These are phyloP conservation scores for Aspergillus sparsus DNA, from an alignment of 495 filamentous ascomycete genomes.

Conservation along the genomic window DNA sequence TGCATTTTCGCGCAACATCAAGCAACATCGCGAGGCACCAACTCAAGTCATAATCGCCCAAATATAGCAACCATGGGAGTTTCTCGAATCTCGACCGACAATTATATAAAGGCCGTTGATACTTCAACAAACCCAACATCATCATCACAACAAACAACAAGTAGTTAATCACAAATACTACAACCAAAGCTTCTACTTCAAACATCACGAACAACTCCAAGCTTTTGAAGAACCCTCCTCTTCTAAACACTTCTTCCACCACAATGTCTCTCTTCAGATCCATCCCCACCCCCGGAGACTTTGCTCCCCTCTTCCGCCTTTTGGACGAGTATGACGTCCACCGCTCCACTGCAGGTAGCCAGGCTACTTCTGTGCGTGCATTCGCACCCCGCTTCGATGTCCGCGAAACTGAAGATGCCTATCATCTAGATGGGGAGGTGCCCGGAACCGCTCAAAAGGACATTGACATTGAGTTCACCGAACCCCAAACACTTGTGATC, in stretches of 20 bases:
- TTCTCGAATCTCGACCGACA: constrained; percentile 16
- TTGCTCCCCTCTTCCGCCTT: constrained; percentile 48
- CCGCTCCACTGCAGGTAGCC: constrained; percentile 28
- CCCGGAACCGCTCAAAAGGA: constrained; percentile 80
- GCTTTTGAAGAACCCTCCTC: constrained; percentile 1
- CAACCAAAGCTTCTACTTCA: neutral
- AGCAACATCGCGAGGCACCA: constrained; percentile 13
- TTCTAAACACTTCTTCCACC: constrained; percentile 18
- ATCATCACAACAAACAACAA: constrained; percentile 18
- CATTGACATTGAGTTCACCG: constrained; percentile 82
- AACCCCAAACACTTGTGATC: constrained; percentile 75
- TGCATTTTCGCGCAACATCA: constrained; percentile 16
- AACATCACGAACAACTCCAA: constrained; percentile 8
- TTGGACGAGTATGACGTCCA: constrained; percentile 49
- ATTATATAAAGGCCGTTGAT: constrained; percentile 22
- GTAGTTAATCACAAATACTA: constrained; percentile 4
- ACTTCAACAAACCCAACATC: constrained; percentile 9
- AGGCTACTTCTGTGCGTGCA: constrained; percentile 33
- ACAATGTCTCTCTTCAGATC: constrained; percentile 45
- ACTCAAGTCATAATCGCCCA: neutral
- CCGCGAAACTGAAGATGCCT: constrained; percentile 65
- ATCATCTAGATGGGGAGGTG: constrained; percentile 88
- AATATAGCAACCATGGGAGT: neutral
- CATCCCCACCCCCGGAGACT: constrained; percentile 38
- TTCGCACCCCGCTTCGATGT: constrained; percentile 84